Base-by-base conservation (phyloP, 805 yeast genomes). In the Ogataea ganodermae region DNA sequence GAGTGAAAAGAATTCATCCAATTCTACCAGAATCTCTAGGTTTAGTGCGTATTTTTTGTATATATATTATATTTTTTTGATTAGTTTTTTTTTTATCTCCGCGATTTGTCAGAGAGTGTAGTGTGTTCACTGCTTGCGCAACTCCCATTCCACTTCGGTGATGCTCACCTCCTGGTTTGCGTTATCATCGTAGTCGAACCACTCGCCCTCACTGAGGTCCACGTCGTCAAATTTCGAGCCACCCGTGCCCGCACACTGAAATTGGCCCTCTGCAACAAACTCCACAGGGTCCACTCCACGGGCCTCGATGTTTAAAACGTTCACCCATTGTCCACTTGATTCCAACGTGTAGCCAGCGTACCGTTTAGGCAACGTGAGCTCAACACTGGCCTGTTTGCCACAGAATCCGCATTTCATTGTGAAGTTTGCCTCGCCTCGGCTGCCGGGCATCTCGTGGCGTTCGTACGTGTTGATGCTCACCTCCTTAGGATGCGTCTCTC, bases 141-240 rank as follows among this genome's bases (percentile, higher is more conserved):
- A 72, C 8, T 75, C 78, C 85, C 94, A 91, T 36, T 67, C 61
- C n/a, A 82, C 72, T 2, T 88, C 91, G 1, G 86, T 81, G 13
- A 94, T 77, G 18, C 91, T 80, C 16, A 90, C 97, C 66, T 92
- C 97, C 35, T 72, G 79, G 10, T 81, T 79, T 6, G 86, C 83
- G 55, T 82, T 79, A 47, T 94, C 98, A 64, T 94, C 98, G 62
- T 91, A 94, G 59, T 94, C 99, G 62, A 84, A 94, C 91, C 96
- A 91, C 62, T 94, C 98, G 44, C 80, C 82, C 21, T 88, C 96
- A 30, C 74, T 78, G 23, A 90, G 70, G 46, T 86, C 94, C 21
- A 89, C 77, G 23, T 86, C 88, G 5, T 61, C 60, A 59, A 86
- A 88, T 44, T 62, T 66, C 8, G 85, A 72, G 10, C 69, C 65